phyloP scores from a whole-genome alignment of 768 basidiomycete genomes.

The Suillus tomentosus region DNA sequence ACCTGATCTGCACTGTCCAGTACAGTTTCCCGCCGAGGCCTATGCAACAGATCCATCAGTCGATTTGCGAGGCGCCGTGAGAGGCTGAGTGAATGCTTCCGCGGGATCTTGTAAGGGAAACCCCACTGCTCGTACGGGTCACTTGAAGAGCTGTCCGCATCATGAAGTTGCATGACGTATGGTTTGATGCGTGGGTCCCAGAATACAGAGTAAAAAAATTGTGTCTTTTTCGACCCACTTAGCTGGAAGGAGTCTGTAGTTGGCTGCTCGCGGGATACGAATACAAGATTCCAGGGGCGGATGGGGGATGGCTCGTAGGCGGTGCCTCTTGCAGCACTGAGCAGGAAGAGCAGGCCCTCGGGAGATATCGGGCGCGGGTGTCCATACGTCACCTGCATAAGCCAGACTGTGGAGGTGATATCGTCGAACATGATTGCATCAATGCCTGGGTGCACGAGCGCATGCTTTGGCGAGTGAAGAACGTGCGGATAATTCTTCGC shows the following conservation, averaged over 20 bases:
- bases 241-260: not conserved
- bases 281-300: not conserved
- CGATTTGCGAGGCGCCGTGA: not conserved
- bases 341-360: not conserved
- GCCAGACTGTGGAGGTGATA: constrained; percentile 2
- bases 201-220: not conserved
- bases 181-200: constrained; percentile 3
- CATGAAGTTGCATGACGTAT: constrained; percentile 3
- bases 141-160: not conserved
- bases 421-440: constrained; percentile 1
- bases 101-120: not conserved
- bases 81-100: not conserved
- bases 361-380: not conserved
- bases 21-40: not conserved
- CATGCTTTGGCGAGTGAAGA: not conserved
- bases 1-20: not conserved
- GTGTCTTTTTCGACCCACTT: not conserved
- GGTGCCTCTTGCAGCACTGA: not conserved
- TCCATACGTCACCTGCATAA: constrained; percentile 1
- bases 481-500: not conserved
- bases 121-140: constrained; percentile 3
- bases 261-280: not conserved
- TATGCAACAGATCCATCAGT: not conserved
- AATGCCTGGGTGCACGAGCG: not conserved
- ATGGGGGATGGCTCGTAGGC: constrained; percentile 1